Evolutionary conservation across 1,284 basidiomycete genomes (phyloP), one percentile per base, ranked within the genome.

Genomic region (Neolentinus lepideus): DNA sequence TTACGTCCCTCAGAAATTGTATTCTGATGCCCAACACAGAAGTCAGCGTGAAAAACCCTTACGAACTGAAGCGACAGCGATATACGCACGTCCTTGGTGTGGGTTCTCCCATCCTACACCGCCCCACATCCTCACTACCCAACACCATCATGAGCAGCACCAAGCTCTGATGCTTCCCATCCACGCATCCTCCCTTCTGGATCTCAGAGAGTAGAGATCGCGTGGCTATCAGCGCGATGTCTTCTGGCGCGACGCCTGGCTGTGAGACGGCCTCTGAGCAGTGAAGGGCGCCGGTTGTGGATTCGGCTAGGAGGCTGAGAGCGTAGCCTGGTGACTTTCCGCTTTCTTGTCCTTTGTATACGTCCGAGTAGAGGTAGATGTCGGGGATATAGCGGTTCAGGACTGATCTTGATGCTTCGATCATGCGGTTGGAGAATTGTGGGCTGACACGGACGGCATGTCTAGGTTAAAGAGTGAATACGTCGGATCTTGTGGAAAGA

Each of bases 241-340:
- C 95, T 74, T 99, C 96, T 1, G 96, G 96, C n/a, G 86, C 83
- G 54, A 83, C 76, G 1, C 88, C 86, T 2, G 91, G 83, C 62
- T 82, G 72, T 6, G 92, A 94, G 2, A 90, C 78, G 1, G 87
- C 87, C 74, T 99, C 97, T 0, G 94, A 78, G 55, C 90, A 89
- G 66, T 97, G 89, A 46, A 98, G 78, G 1, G 85, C 92, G 48
- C 89, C 88, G 0, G 96, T 98, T 0, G 95, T 98, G 0, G 92
- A 92, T 66, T 96, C 93, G 0, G 95, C 87, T 11, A 99, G 77
- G 4, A 99, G 77, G 27, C 87, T 94, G 16, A 99, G 75, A 0
- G 92, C 95, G 69, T 95, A 99, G 0, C 97, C 97, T 1, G 97
- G 97, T 0, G 96, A 98, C 91, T 94, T 97, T 69, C 97, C 97